Evolutionary conservation across 2,329 filamentous ascomycete species (phyloP), one percentile per base, ranked within the genome.

Genomic region (Apiospora sp.): DNA sequence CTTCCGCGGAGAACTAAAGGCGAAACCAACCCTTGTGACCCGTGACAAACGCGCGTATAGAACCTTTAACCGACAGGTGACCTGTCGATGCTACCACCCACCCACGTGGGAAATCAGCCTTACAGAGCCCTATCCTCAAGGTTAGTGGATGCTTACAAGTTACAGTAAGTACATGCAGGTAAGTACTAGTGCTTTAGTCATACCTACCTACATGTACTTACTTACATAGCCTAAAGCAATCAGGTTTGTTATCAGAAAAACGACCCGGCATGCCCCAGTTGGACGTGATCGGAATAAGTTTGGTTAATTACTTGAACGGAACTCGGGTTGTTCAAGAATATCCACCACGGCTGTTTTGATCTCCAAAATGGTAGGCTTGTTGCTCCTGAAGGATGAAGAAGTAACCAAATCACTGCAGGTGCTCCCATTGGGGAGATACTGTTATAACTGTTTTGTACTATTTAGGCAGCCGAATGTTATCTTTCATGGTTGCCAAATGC

Each of bases 21-120:
- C 19, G 34, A 64, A 64, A 41, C 30, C 34, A n/a, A 19, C 34
- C 19, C 8, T 12, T n/a, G 22, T 64, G 4, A 14, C 2, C 19
- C 13, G 34, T 19, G 58, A 64, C 58, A 64, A 13, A 41, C 58
- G 58, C 58, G 34, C 58, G 58, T 64, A 41, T 64, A 64, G n/a
- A 3, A 7, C 19, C 19, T 0, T 14, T 16, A 22, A 1, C 27
- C 19, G 14, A 19, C 19, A 19, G 54, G 19, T 7, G 30, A 37
- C 30, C 22, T 37, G 30, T 13, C 16, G 54, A 30, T 61, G 27
- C 16, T 34, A 30, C 19, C 6, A 49, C 54, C 51, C 12, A 19
- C 16, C 54, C 54, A 61, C 54, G 54, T 61, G 54, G 30, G 34
- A 34, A 10, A 12, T 22, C 54, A 61, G 19, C 51, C 51, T 58